phyloP scores from a whole-genome alignment of 805 yeast genomes.

The Myxozyma neglecta region DNA sequence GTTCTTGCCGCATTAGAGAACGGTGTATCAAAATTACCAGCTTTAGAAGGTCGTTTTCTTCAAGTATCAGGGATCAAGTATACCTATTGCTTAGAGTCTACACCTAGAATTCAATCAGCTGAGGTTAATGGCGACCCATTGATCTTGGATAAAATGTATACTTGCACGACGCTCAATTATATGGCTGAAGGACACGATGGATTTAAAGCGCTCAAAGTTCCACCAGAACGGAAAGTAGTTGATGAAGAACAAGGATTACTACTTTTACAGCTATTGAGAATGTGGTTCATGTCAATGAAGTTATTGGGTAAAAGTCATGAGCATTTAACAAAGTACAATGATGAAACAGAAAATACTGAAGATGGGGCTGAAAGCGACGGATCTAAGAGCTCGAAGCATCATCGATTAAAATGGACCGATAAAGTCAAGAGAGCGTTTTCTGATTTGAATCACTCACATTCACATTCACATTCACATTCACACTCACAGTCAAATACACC shows the following conservation, averaged over 20 bases:
- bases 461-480: no score
- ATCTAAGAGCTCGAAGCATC: neutral
- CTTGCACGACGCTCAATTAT: conserved; percentile 31
- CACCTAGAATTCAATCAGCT: conserved; percentile 26
- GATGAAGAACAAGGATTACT: conserved; percentile 32
- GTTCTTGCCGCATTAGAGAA: conserved; percentile 31
- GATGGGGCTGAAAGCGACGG: neutral
- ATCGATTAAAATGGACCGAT: neutral
- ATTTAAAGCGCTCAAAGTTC: conserved; percentile 18
- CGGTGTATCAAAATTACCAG: conserved; percentile 33
- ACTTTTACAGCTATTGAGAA: conserved; percentile 28
- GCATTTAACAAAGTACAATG: neutral
- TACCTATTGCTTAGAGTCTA: conserved; percentile 16
- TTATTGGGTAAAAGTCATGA: conserved; percentile 16
- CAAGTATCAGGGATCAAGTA: conserved; percentile 32
- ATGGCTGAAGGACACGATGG: conserved; percentile 33
- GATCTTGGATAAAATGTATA: conserved; percentile 20
- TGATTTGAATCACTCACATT: neutral
- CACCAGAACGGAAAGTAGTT: conserved; percentile 23
- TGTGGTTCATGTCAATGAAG: conserved; percentile 31
- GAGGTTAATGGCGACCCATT: conserved; percentile 23
- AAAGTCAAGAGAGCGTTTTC: neutral
- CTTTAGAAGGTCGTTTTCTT: conserved; percentile 32
- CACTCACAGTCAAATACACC: no score
- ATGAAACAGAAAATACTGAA: neutral